A percentile compares a stretch with the other conserved stretches of the same genome.
phyloP scores from a whole-genome alignment of 192 early-diverging fungal species.

The Gaertneriomyces sp. region DNA sequence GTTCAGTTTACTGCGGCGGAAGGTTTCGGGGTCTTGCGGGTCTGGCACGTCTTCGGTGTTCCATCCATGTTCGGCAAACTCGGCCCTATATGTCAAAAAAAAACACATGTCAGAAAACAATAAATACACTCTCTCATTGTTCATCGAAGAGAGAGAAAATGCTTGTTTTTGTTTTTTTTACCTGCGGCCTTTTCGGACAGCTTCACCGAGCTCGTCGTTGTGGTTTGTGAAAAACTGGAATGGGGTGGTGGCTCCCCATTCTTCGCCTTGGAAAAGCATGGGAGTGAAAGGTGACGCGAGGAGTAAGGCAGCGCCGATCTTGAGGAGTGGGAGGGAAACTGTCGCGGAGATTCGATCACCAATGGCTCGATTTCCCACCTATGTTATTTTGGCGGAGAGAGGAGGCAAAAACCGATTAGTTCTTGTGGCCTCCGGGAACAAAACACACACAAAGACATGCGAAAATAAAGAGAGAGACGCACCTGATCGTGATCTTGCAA shows the following conservation, averaged over 20 bases:
- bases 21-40: slow-evolving; percentile 31
- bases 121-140: too few relatives aligned
- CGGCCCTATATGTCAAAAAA: slow-evolving; percentile 13
- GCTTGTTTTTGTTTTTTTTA: too few relatives aligned
- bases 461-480: not conserved
- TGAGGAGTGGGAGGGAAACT: slow-evolving; percentile 4
- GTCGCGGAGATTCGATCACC: slow-evolving; percentile 30
- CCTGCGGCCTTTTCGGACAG: slow-evolving; percentile 25
- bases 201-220: slow-evolving; percentile 31
- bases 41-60: slow-evolving; percentile 31
- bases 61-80: slow-evolving; percentile 34
- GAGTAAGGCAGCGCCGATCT: slow-evolving; percentile 27
- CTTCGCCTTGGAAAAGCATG: slow-evolving; percentile 36
- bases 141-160: too few relatives aligned
- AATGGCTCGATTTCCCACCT: slow-evolving; percentile 33
- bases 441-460: not conserved
- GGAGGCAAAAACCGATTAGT: not conserved
- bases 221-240: slow-evolving; percentile 36
- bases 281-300: slow-evolving; percentile 29
- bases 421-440: not conserved
- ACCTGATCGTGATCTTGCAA: slow-evolving; percentile 34
- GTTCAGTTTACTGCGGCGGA: slow-evolving; percentile 26
- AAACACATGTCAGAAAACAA: too few relatives aligned
- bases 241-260: slow-evolving; percentile 29
- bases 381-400: not conserved